Base-by-base conservation (phyloP, 331 rosid genomes). In the Ulmus americana region DNA sequence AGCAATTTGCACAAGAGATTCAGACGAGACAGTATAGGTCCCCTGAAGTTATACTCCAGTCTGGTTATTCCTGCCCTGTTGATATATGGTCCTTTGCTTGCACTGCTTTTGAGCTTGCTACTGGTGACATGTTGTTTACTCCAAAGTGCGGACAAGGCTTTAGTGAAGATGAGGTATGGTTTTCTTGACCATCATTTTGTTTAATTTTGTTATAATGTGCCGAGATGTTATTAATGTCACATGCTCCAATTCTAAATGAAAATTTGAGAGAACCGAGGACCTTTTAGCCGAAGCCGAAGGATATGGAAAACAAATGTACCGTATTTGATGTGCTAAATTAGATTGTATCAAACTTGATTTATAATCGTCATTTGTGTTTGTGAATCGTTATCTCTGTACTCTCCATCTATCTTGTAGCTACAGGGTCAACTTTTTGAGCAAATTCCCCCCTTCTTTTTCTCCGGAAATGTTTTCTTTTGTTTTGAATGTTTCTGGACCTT, bases 61-160 rank as follows among this genome's bases (percentile, higher is more conserved):
- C 97, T 38, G 95, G 97, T 6, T 89, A 92, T 70, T 80, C 98
- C 66, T 86, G 63, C 85, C 55, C 98, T 9, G 85, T 85, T 28
- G 98, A 92, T 76, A 86, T 92, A 90, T 92, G 98, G 98, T 92
- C 98, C 59, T 83, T 92, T 56, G 98, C 88, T 69, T 89, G 98
- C 86, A 85, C 79, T 43, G 95, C 91, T 50, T 92, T 92, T 64
- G 98, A 92, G 68, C 98, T 92, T 71, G 97, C 97, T 42, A 92
- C 98, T 12, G 98, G 98, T 49, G 98, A 92, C 65, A 89, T 89
- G 98, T 63, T 92, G 90, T 89, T 89, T 74, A 72, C 95, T 58
- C 98, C 98, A 16, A 89, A 83, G 69, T 68, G 20, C 39, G 98
- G 98, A 63, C 82, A 87, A 72, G 95, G 88, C 64, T 92, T 73